phyloP scores from a whole-genome alignment of 768 basidiomycete species.

The Neoboletus magnificus region DNA sequence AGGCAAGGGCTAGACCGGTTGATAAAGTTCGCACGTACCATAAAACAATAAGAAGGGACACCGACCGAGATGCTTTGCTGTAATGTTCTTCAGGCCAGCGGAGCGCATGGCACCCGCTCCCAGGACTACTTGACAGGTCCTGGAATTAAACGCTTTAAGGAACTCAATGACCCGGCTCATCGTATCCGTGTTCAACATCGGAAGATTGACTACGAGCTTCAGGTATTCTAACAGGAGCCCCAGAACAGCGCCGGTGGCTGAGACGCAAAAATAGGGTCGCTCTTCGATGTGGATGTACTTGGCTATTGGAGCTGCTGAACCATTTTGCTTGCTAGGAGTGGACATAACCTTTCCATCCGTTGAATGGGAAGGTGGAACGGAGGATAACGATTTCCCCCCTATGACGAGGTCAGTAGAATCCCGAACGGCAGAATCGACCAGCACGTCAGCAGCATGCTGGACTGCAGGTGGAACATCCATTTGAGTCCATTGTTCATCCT shows the following conservation, averaged over 20 bases:
- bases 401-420: constrained; percentile 73
- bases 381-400: constrained; percentile 8
- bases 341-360: constrained; percentile 12
- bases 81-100: constrained; percentile 96
- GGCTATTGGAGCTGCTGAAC: constrained; percentile 29
- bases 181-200: constrained; percentile 89
- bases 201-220: constrained; percentile 80
- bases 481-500: constrained; percentile 93
- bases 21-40: constrained; percentile 15
- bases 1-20: constrained; percentile 71
- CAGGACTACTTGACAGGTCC: constrained; percentile 96
- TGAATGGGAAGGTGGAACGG: not conserved
- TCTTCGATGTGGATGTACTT: constrained; percentile 82
- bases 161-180: constrained; percentile 95
- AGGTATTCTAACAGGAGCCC: constrained; percentile 80
- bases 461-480: constrained; percentile 59
- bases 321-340: constrained; percentile 19
- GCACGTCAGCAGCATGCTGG: constrained; percentile 68
- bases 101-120: constrained; percentile 99
- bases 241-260: constrained; percentile 77
- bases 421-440: constrained; percentile 78
- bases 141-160: constrained; percentile 95
- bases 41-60: constrained; percentile 19
- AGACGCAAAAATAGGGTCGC: constrained; percentile 78
- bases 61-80: constrained; percentile 93